Base-by-base conservation (phyloP, 805 yeast genomes). In the Candida dajiaensis region DNA sequence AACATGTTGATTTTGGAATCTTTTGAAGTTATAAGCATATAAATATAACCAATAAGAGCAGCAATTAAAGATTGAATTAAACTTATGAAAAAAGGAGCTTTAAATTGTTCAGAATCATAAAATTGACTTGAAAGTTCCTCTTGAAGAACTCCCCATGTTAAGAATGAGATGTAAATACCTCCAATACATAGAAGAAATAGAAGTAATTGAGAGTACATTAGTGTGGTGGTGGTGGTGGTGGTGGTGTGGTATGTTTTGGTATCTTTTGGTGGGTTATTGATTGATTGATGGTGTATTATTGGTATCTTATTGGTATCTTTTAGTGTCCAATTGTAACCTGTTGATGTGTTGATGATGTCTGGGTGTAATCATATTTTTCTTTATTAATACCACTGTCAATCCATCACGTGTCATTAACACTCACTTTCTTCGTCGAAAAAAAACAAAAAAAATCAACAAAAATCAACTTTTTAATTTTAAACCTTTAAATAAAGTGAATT, bases 111-210 rank as follows among this genome's bases (percentile, higher is more conserved):
- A 3, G 42, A 45, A 2, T 86, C 88, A 65, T 89, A 89, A 12
- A 85, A 77, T 40, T 81, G 82, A 2, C 89, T 80, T 13, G 89
- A 76, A 52, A 94, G 79, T 41, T 92, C 81, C 64, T 94, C 99
- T 61, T 94, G 98, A 12, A 94, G 76, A 33, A 88, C 76, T 0
- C 96, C 89, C 99, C 99, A 94, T 2, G 92, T 75, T 23, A 94
- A 68, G 57, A 94, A 94, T 42, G 96, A 84, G 2, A 78, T 80
- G 59, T 94, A 94, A 33, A 94, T 86, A 0, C 97, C 97, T 1
- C 46, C 47, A 1, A 68, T 63, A 40, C 70, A 67, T n/a, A 12
- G n/a, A 12, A 28, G 15, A n/a, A 63, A 43, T 5, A 59, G 18
- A 25, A 70, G 52, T 42, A 52, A 52, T 3, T 45, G 18, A 1